These are phyloP conservation scores for Volvox africanus DNA, from an alignment of 139 green algal species.

Conservation along the genomic window DNA sequence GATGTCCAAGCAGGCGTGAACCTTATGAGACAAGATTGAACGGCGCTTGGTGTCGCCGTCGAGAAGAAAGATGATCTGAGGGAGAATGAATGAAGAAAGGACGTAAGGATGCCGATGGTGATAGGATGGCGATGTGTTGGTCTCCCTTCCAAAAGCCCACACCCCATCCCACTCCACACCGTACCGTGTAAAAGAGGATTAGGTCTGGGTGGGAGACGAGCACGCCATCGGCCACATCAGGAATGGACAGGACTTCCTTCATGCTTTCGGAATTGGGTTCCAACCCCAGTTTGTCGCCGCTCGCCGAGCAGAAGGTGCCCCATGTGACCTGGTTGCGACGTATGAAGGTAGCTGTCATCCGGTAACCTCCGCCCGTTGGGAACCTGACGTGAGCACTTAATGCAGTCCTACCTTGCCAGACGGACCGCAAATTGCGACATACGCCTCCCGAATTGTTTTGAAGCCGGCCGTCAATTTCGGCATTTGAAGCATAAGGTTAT, in stretches of 20 bases:
- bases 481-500: conserved; percentile 43
- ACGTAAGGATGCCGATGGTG: no score
- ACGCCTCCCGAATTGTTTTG: background rate
- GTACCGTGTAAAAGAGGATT: conserved; percentile 35
- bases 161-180: background rate
- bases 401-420: background rate
- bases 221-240: background rate
- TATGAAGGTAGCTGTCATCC: no score
- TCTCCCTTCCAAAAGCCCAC: no score
- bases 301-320: background rate
- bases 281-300: background rate
- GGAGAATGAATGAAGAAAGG: no score
- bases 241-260: background rate
- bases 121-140: no score
- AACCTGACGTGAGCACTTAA: no score
- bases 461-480: conserved; percentile 14
- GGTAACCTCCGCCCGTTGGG: no score
- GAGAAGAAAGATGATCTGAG: conserved; percentile 31
- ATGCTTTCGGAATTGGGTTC: background rate
- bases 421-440: background rate
- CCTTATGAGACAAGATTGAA: background rate
- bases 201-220: conserved; percentile 5
- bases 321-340: conserved; percentile 2
- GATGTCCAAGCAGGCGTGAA: conserved; percentile 16
- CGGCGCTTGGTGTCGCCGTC: background rate